A percentile compares a stretch with the other conserved stretches of the same genome.
Conservation (phyloP, 2,329 filamentous ascomycete genomes). For the Neobulgaria alba region DNA sequence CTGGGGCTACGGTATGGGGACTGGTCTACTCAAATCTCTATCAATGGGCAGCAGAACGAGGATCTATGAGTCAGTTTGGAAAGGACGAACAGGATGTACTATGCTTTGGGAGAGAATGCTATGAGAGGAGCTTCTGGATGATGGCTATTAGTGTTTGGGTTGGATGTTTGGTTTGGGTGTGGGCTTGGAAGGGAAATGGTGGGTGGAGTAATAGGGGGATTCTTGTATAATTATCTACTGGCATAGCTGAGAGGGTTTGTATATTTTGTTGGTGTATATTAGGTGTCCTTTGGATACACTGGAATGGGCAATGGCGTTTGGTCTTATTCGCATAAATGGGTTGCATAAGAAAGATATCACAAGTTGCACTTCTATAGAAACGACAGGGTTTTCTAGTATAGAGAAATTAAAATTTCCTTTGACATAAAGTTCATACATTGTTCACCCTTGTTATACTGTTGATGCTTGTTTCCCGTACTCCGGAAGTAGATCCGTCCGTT, state of each 20-base stretch:
- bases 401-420: too few relatives aligned
- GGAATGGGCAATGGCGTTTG: too few relatives aligned
- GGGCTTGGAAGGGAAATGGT: slow-evolving; percentile 67
- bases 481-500: too few relatives aligned
- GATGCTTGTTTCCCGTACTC: too few relatives aligned
- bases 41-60: slow-evolving; percentile 51
- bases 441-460: too few relatives aligned
- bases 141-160: slow-evolving; percentile 74
- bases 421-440: too few relatives aligned
- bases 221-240: slow-evolving; percentile 54
- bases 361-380: too few relatives aligned
- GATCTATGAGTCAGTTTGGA: slow-evolving; percentile 30
- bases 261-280: not conserved
- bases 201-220: slow-evolving; percentile 74
- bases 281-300: not conserved
- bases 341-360: too few relatives aligned
- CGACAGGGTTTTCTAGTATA: too few relatives aligned
- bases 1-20: slow-evolving; percentile 84
- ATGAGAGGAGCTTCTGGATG: slow-evolving; percentile 75
- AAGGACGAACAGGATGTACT: slow-evolving; percentile 44
- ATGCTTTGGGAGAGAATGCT: slow-evolving; percentile 78
- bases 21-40: slow-evolving; percentile 79
- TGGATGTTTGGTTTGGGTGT: slow-evolving; percentile 62
- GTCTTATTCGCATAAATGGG: too few relatives aligned
- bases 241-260: not conserved